A percentile compares a stretch with the other conserved stretches of the same genome.
Evolutionary conservation across 2,329 filamentous ascomycete genomes (phyloP).

Genomic region (Pseudogymnoascus sp.): DNA sequence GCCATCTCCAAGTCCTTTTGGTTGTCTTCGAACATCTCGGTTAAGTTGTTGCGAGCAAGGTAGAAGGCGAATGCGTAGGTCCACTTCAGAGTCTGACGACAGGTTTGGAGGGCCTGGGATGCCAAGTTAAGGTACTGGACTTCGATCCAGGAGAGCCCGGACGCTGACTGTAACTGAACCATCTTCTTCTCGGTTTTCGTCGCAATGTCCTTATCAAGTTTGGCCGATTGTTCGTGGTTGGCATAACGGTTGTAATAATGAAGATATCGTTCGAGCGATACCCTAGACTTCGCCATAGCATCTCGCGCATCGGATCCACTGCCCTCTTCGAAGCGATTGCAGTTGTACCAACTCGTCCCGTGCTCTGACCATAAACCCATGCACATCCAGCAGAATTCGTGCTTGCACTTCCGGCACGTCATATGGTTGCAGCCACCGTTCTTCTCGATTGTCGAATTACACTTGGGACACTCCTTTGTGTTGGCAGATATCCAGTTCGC

Average conservation of each 20-base stretch:
- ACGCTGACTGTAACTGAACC: slow-evolving; percentile 86
- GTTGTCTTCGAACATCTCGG: slow-evolving; percentile 97
- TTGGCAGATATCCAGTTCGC: slow-evolving; percentile 99
- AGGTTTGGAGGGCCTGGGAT: slow-evolving; percentile 87
- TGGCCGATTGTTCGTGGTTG: slow-evolving; percentile 96
- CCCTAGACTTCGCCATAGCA: slow-evolving; percentile 81
- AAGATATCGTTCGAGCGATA: slow-evolving; percentile 88
- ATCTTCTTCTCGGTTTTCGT: slow-evolving; percentile 98
- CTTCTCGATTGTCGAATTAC: slow-evolving; percentile 96
- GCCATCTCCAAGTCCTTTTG: slow-evolving; percentile 97
- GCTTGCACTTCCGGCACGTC: slow-evolving; percentile 91
- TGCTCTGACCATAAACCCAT: slow-evolving; percentile 99
- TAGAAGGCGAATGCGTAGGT: slow-evolving; percentile 99
- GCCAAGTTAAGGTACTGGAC: slow-evolving; percentile 94
- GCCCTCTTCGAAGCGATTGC: slow-evolving; percentile 94
- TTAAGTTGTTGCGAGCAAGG: slow-evolving; percentile 88
- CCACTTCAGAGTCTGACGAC: slow-evolving; percentile 98
- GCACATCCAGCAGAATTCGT: slow-evolving; percentile 99
- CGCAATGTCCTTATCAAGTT: slow-evolving; percentile 91
- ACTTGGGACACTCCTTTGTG: slow-evolving; percentile 95
- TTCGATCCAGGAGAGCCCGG: slow-evolving; percentile 97
- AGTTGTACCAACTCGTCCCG: slow-evolving; percentile 99
- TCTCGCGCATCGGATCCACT: slow-evolving; percentile 83
- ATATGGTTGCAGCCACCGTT: slow-evolving; percentile 98
- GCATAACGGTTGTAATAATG: slow-evolving; percentile 99